Conservation (phyloP, 2,329 filamentous ascomycete genomes). For the Alternaria gaisen region DNA sequence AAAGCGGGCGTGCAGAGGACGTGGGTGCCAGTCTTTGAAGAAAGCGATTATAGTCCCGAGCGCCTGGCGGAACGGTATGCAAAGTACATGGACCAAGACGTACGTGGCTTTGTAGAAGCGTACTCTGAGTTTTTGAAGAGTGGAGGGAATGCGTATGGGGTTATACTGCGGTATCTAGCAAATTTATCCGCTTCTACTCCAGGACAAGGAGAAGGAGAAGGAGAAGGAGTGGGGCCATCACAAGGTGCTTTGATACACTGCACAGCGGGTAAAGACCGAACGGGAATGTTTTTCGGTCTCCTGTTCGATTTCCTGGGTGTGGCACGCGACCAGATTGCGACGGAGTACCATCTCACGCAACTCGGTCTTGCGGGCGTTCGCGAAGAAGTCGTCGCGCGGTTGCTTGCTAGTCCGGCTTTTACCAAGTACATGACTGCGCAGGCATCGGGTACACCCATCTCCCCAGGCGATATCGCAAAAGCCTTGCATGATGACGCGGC, state of each 20-base stretch:
- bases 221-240: constrained; percentile 28
- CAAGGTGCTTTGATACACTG: constrained; percentile 73
- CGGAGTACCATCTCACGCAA: constrained; percentile 75
- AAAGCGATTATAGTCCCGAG: constrained; percentile 69
- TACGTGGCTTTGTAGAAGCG: constrained; percentile 68
- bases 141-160: constrained; percentile 63
- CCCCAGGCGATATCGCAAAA: constrained; percentile 61
- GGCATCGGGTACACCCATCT: constrained; percentile 32
- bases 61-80: constrained; percentile 68
- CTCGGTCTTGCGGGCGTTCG: constrained; percentile 61
- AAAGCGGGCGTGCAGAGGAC: constrained; percentile 59
- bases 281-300: constrained; percentile 73
- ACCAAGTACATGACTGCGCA: constrained; percentile 32
- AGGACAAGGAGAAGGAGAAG: neutral
- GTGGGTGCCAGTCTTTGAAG: constrained; percentile 71
- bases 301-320: constrained; percentile 72
- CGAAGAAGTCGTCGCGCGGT: constrained; percentile 59
- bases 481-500: constrained; percentile 46
- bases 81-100: constrained; percentile 66
- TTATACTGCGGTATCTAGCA: constrained; percentile 69
- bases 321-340: constrained; percentile 63
- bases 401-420: constrained; percentile 53
- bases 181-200: constrained; percentile 31
- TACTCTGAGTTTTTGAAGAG: constrained; percentile 69
- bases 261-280: constrained; percentile 80